Percentiles rank a stretch among this genome's conserved stretches.
These are phyloP conservation scores for Rubroboletus satanas DNA, from an alignment of 768 basidiomycete genomes.

Conservation along the genomic window DNA sequence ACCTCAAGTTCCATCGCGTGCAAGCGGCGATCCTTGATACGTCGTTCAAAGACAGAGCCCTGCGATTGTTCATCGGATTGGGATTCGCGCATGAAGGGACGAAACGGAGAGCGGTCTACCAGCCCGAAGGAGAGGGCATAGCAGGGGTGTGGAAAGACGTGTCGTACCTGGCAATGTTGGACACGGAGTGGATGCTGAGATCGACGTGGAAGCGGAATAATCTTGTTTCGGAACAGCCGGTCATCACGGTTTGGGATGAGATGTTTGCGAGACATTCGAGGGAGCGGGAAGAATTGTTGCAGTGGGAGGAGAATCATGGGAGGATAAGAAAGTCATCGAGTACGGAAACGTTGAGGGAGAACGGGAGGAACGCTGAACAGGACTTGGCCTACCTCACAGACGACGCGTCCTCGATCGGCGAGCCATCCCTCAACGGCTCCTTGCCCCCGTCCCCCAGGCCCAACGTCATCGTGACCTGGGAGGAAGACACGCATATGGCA, in stretches of 20 bases:
- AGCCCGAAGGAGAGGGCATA: slow-evolving; percentile 35
- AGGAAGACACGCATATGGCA: slow-evolving; percentile 9
- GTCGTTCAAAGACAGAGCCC: slow-evolving; percentile 39
- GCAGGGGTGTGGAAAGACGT: slow-evolving; percentile 53
- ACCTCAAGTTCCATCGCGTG: slow-evolving; percentile 33
- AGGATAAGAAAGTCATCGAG: slow-evolving; percentile 35
- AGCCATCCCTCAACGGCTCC: slow-evolving; percentile 17
- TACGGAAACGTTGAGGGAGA: slow-evolving; percentile 39
- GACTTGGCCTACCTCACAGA: slow-evolving; percentile 17
- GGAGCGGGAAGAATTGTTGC: slow-evolving; percentile 53
- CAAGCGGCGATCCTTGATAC: slow-evolving; percentile 44
- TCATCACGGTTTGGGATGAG: slow-evolving; percentile 57
- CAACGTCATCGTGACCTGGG: slow-evolving; percentile 12
- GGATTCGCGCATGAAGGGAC: slow-evolving; percentile 65
- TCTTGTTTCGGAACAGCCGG: slow-evolving; percentile 17
- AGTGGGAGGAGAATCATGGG: slow-evolving; percentile 43
- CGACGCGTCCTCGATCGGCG: slow-evolving; percentile 14
- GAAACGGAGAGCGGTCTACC: slow-evolving; percentile 50
- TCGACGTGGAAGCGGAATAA: slow-evolving; percentile 16
- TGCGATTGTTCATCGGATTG: slow-evolving; percentile 44
- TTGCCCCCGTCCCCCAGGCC: slow-evolving; percentile 20
- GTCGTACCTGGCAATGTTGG: slow-evolving; percentile 56
- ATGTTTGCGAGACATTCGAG: slow-evolving; percentile 52
- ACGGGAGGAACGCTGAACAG: not conserved
- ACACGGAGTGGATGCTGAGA: slow-evolving; percentile 54